These are phyloP conservation scores for Leccinum obscurum DNA, from an alignment of 768 basidiomycete species.

Conservation along the genomic window DNA sequence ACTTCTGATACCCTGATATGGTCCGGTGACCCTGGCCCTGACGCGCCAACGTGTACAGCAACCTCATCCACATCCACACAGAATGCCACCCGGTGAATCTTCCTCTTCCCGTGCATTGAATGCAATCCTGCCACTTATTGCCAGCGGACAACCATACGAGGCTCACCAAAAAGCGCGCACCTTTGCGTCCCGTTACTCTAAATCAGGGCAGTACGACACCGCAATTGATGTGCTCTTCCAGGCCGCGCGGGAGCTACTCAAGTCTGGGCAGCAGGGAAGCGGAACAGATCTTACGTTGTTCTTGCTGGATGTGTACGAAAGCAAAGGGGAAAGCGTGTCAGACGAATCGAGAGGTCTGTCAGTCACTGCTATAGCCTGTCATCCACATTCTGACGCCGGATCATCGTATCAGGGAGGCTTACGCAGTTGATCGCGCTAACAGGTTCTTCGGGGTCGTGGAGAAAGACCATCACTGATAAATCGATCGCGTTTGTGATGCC, in stretches of 20 bases:
- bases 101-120: slow-evolving; percentile 67
- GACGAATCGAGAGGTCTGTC: slow-evolving; percentile 79
- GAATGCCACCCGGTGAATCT: slow-evolving; percentile 26
- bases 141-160: slow-evolving; percentile 75
- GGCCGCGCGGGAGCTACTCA: slow-evolving; percentile 83
- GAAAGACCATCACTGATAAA: slow-evolving; percentile 86
- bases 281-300: slow-evolving; percentile 84
- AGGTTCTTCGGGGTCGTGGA: slow-evolving; percentile 79
- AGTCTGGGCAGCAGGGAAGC: slow-evolving; percentile 84
- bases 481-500: slow-evolving; percentile 66
- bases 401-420: slow-evolving; percentile 58
- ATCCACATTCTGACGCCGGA: background rate
- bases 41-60: background rate
- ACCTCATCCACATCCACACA: slow-evolving; percentile 13
- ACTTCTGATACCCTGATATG: slow-evolving; percentile 26
- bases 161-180: slow-evolving; percentile 97
- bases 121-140: slow-evolving; percentile 74
- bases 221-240: slow-evolving; percentile 95
- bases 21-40: background rate
- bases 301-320: slow-evolving; percentile 82
- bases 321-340: slow-evolving; percentile 65
- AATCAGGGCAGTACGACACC: slow-evolving; percentile 76
- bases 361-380: background rate
- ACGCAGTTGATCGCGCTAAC: slow-evolving; percentile 91
- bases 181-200: slow-evolving; percentile 85